Conservation (phyloP, 495 filamentous ascomycete species). For the Letharia columbiana region DNA sequence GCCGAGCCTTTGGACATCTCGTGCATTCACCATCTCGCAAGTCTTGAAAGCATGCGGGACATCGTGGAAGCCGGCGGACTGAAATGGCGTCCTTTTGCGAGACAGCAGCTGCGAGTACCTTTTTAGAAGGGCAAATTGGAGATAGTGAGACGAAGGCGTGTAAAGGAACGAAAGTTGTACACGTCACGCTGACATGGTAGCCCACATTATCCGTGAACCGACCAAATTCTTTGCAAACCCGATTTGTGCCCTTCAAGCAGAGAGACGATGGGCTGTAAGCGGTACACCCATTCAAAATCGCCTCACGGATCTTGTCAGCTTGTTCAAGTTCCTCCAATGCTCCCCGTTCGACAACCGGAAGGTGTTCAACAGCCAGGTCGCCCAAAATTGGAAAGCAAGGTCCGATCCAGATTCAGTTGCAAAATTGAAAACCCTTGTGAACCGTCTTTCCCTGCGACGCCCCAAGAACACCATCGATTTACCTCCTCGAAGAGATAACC, state of each 20-base stretch:
- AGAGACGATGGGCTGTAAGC: conserved; percentile 37
- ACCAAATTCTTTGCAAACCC: conserved; percentile 32
- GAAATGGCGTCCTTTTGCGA: too few species aligned
- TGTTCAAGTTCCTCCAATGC: conserved; percentile 35
- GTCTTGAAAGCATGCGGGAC: too few species aligned
- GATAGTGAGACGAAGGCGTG: conserved; percentile 36
- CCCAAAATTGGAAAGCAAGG: conserved; percentile 29
- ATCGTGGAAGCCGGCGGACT: too few species aligned
- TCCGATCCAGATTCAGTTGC: conserved; percentile 30
- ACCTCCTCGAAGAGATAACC: conserved; percentile 26
- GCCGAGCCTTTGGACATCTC: too few species aligned
- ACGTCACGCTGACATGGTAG: conserved; percentile 21
- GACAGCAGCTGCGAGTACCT: too few species aligned
- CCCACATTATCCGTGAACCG: conserved; percentile 36
- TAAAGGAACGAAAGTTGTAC: neutral
- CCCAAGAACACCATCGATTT: conserved; percentile 31
- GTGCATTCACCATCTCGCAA: too few species aligned
- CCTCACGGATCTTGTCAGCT: conserved; percentile 31
- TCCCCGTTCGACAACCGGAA: conserved; percentile 34
- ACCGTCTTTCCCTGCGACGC: conserved; percentile 32
- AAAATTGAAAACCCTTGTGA: conserved; percentile 32
- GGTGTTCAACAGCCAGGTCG: conserved; percentile 31
- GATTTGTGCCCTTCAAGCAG: conserved; percentile 29
- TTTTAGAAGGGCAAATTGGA: too few species aligned
- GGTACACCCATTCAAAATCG: conserved; percentile 41